A percentile compares a stretch with the other conserved stretches of the same genome.
Conservation (phyloP, 2,329 filamentous ascomycete species). For the Aspergillus amoenus region DNA sequence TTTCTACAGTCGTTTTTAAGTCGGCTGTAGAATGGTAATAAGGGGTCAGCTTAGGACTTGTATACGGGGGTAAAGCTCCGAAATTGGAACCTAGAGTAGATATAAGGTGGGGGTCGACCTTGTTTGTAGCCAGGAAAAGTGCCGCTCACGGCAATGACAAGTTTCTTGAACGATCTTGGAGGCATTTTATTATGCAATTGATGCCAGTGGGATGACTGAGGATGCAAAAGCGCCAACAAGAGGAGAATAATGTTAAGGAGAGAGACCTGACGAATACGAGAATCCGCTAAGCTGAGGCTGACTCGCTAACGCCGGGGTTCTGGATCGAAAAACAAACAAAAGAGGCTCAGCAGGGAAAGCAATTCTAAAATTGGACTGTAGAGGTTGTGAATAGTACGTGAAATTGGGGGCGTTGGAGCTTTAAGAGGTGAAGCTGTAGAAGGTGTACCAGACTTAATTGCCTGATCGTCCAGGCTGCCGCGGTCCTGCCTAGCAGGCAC, state of each 20-base stretch:
- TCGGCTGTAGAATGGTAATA: conserved; percentile 13
- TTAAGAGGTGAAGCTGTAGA: conserved; percentile 1
- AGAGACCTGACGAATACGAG: background rate
- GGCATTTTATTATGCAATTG: conserved; percentile 6
- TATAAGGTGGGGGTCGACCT: conserved; percentile 25
- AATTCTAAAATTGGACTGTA: background rate
- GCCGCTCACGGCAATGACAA: conserved; percentile 58
- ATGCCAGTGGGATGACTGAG: background rate
- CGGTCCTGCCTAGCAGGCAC: conserved; percentile 1
- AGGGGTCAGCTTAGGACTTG: background rate
- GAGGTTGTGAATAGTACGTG: background rate
- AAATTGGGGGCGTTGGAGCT: too few species aligned
- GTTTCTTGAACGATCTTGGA: conserved; percentile 25
- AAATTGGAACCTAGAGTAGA: background rate
- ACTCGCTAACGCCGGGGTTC: background rate
- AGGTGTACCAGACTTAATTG: background rate
- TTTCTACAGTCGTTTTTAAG: conserved; percentile 28
- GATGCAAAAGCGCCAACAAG: background rate
- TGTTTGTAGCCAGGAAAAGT: conserved; percentile 58
- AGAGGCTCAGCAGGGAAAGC: background rate
- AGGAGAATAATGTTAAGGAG: background rate
- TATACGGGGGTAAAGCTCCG: background rate
- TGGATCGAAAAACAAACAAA: background rate
- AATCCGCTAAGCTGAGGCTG: background rate
- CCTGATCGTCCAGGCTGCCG: conserved; percentile 8